Evolutionary conservation across 2,329 filamentous ascomycete genomes (phyloP), one percentile per base, ranked within the genome.

Genomic region (Macroventuria anomochaeta): DNA sequence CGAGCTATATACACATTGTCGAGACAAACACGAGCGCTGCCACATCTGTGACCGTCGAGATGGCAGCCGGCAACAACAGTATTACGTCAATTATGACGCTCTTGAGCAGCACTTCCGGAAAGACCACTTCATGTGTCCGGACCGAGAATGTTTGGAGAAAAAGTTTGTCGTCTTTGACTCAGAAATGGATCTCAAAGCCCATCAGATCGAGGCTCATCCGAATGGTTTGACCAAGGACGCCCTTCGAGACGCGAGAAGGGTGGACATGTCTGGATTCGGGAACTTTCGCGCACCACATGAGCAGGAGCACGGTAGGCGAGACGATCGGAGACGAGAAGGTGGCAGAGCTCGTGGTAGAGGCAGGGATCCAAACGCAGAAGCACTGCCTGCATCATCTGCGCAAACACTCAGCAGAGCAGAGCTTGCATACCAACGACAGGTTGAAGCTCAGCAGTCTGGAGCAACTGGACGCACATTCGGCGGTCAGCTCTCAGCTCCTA

Each of bases 81-180:
- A 99, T 72, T 99, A 91, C 72, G 80, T 89, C 55, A 87, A 99
- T 77, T 97, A 97, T 75, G 84, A 93, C 61, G 85, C 89, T 0
- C 80, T 99, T 3, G 92, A 96, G 70, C 79, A 86, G 31, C 95
- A 99, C 75, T 97, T 97, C 72, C 83, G 85, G 58, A 88, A 88
- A 62, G 92, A 95, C 52, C 95, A 99, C 74, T 96, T 88, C 69
- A 78, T 93, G 0, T 99, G 95, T 70, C 75, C 85, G 6, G 92
- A 99, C 65, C 82, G 84, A 47, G 93, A 96, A 69, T 99, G 95
- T 68, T 73, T 95, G 69, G 95, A 97, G 65, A 96, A 96, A 83
- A 97, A 97, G 72, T 97, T 97, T 71, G 89, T 97, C 25, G 95
- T 97, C 0, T 99, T 99, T 64, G 91, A 91, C 49, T 93, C 92